A percentile compares a stretch with the other conserved stretches of the same genome.
phyloP scores from a whole-genome alignment of 2,329 filamentous ascomycete species.

The Arthrobotrys entomopaga region DNA sequence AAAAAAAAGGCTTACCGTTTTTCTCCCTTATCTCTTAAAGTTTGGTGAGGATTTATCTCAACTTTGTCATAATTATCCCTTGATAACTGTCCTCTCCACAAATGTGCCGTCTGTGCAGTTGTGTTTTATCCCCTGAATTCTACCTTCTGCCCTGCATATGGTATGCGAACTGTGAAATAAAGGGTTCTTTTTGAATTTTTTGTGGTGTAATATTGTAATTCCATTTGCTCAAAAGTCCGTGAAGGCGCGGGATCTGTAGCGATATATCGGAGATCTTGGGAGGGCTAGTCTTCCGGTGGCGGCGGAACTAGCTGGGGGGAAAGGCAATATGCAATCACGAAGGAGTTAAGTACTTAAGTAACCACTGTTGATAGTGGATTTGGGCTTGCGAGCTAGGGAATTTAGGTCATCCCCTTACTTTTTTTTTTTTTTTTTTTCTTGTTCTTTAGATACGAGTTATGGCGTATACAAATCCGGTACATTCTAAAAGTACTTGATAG shows the following conservation, averaged over 20 bases:
- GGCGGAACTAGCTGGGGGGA: neutral
- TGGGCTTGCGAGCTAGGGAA: too few species aligned
- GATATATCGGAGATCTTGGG: neutral
- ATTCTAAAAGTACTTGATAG: too few species aligned
- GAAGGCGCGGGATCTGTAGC: conserved; percentile 16
- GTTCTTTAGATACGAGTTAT: too few species aligned
- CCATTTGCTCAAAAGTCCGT: conserved; percentile 11
- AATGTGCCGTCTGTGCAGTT: conserved; percentile 1
- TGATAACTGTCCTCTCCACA: too few species aligned
- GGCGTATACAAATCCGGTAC: too few species aligned
- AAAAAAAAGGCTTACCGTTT: conserved; percentile 1
- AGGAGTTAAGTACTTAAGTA: neutral
- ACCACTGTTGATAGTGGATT: too few species aligned
- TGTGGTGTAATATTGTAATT: neutral
- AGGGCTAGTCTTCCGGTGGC: neutral
- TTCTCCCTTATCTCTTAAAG: neutral
- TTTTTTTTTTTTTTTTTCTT: too few species aligned
- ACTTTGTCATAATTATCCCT: neutral
- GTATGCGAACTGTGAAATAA: conserved; percentile 16
- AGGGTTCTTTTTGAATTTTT: conserved; percentile 12
- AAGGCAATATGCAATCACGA: too few species aligned
- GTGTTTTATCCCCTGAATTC: too few species aligned
- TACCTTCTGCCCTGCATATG: conserved; percentile 9
- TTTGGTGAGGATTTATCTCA: neutral
- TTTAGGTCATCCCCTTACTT: too few species aligned